Base-by-base conservation (phyloP, 2,329 filamentous ascomycete species). In the Microdochium nivale region DNA sequence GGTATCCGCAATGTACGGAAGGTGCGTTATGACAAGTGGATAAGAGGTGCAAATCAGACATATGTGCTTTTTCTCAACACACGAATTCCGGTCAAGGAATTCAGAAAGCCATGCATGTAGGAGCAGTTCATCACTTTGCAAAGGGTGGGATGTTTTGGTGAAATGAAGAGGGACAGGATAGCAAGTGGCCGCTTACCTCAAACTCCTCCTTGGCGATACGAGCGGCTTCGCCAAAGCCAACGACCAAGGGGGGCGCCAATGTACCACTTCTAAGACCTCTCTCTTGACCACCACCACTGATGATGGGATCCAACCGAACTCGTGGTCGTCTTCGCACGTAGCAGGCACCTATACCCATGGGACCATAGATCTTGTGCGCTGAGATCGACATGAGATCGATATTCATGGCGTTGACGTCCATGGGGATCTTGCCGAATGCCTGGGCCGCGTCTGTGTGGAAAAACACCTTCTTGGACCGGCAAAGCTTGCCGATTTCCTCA, bases 311-410 rank as follows among this genome's bases (percentile, higher is more conserved):
- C 53, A 99, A 75, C 70, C 94, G 88, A 59, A 99, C 94, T 67
- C 92, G 85, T 1, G 94, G 94, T 53, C 94, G 81, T 73, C 94
- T 83, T 63, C 94, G 87, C 48, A 99, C 89, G 65, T 92, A 99
- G 73, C 94, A 99, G 53, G 94, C 94, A 53, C 94, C 94, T 52
- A 99, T 88, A 32, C 94, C 94, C 77, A 96, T 99, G 51, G 94
- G 94, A 25, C 94, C 94, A 66, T 99, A 99, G 51, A 99, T 95
- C 73, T 99, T 99, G 74, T 99, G 94, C 27, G 89, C 91, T 9
- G 94, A 97, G 55, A 99, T 96, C 27, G 92, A 97, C 92, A 99
- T 96, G 65, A 99, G 74, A 67, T 99, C 94, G 58, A 99, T 86
- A 69, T 96, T 95, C 90, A 96, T 92, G 70, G 89, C 88, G 70